These are phyloP conservation scores for Calonectria pseudoturangicola DNA, from an alignment of 2,329 filamentous ascomycete genomes.

Conservation along the genomic window DNA sequence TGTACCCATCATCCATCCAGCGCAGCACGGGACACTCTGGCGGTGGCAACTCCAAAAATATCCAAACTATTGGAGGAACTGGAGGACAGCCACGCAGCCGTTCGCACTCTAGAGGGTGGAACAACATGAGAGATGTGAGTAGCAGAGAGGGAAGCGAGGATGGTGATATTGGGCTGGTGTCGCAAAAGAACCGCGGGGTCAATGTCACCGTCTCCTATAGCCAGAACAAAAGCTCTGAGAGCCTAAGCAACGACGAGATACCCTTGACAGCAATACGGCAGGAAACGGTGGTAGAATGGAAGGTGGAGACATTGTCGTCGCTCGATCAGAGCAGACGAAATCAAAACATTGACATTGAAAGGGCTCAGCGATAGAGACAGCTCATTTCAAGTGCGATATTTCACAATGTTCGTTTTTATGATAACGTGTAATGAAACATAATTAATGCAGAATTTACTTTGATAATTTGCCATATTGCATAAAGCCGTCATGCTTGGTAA, in stretches of 20 bases:
- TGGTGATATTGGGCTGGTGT: neutral
- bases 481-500: too few species aligned
- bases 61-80: constrained; percentile 5
- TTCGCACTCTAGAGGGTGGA: constrained; percentile 6
- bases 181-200: neutral
- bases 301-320: constrained; percentile 12
- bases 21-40: constrained; percentile 6
- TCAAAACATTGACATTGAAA: neutral
- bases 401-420: neutral
- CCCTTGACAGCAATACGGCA: constrained; percentile 4
- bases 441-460: too few species aligned
- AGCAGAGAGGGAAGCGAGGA: constrained; percentile 12
- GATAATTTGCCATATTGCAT: neutral
- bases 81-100: constrained; percentile 10
- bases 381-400: neutral
- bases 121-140: constrained; percentile 2
- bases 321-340: neutral
- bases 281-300: constrained; percentile 8
- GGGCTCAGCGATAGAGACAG: neutral
- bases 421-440: neutral
- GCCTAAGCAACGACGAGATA: constrained; percentile 13
- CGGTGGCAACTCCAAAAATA: constrained; percentile 3
- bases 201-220: constrained; percentile 4
- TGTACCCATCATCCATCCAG: neutral
- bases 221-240: constrained; percentile 5